Percentiles rank a stretch among this genome's conserved stretches.
These are phyloP conservation scores for Hygrocybe punicea DNA, from an alignment of 768 basidiomycete genomes.

Conservation along the genomic window DNA sequence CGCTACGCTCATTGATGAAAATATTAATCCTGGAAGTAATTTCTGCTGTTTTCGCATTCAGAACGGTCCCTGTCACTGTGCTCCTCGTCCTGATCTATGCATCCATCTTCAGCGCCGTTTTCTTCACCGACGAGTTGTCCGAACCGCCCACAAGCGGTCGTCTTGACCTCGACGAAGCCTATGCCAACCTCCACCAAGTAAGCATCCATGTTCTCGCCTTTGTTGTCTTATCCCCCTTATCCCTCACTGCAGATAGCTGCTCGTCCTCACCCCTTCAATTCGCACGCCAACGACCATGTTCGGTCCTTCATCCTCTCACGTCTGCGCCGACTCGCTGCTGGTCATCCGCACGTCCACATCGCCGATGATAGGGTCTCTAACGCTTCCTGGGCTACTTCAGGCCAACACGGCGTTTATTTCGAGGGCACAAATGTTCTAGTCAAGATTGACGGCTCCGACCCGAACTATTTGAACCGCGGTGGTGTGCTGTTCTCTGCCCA, in stretches of 20 bases:
- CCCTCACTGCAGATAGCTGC: slow-evolving; percentile 48
- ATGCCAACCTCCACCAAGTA: slow-evolving; percentile 56
- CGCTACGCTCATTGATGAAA: too few relatives aligned
- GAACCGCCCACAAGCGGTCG: slow-evolving; percentile 42
- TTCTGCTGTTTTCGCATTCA: slow-evolving; percentile 29
- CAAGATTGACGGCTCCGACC: slow-evolving; percentile 36
- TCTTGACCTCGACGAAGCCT: slow-evolving; percentile 49
- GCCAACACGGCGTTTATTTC: slow-evolving; percentile 37
- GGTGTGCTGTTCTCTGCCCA: slow-evolving; percentile 77
- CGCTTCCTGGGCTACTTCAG: slow-evolving; percentile 37
- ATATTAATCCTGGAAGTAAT: slow-evolving; percentile 18
- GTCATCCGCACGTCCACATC: slow-evolving; percentile 47
- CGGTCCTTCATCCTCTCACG: slow-evolving; percentile 57
- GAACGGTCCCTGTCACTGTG: slow-evolving; percentile 43
- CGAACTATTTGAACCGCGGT: slow-evolving; percentile 27
- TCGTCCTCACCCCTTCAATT: slow-evolving; percentile 74
- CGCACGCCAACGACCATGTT: slow-evolving; percentile 70
- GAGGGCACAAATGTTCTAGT: slow-evolving; percentile 55
- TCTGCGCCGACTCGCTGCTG: slow-evolving; percentile 44
- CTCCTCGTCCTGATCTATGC: slow-evolving; percentile 48
- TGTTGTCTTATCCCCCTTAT: neutral
- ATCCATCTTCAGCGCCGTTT: slow-evolving; percentile 44
- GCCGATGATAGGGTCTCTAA: slow-evolving; percentile 50
- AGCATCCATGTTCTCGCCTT: slow-evolving; percentile 14
- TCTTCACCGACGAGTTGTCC: slow-evolving; percentile 49